Percentiles rank a stretch among this genome's conserved stretches.
phyloP scores from a whole-genome alignment of 768 basidiomycete genomes.

The Lactarius deliciosus region DNA sequence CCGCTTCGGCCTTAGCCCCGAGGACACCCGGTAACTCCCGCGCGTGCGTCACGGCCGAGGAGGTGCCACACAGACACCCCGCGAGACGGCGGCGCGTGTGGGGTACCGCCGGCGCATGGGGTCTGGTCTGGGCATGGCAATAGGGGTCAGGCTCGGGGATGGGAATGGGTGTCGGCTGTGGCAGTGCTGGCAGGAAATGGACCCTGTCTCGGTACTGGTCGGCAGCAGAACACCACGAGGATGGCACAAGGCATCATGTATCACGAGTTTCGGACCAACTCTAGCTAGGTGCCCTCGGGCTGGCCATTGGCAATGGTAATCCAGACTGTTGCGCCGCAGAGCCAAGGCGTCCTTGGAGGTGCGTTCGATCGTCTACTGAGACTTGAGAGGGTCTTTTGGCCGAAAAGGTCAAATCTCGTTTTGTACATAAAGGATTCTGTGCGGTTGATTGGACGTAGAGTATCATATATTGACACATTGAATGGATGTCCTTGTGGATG shows the following conservation, averaged over 20 bases:
- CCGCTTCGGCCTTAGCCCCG: neutral
- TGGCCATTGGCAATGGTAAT: neutral
- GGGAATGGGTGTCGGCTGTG: neutral
- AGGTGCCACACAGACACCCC: neutral
- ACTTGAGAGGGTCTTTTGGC: neutral
- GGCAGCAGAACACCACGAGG: neutral
- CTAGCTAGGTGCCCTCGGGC: too few relatives aligned
- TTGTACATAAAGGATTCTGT: neutral
- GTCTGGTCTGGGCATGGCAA: neutral
- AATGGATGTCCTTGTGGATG: neutral
- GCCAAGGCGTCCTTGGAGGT: neutral
- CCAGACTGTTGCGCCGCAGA: too few relatives aligned
- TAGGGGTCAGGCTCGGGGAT: neutral
- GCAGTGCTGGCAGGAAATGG: neutral
- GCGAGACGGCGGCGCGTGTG: neutral
- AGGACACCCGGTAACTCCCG: neutral
- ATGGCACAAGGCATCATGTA: neutral
- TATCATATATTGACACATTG: neutral
- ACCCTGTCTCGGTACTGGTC: neutral
- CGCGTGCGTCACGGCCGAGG: neutral
- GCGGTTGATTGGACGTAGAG: neutral
- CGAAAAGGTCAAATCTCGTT: neutral
- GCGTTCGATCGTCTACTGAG: neutral
- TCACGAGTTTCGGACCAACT: neutral
- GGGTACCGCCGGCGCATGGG: neutral